Conservation (phyloP, 1,139 yeast species). For the Saccharomycopsis phalli region DNA sequence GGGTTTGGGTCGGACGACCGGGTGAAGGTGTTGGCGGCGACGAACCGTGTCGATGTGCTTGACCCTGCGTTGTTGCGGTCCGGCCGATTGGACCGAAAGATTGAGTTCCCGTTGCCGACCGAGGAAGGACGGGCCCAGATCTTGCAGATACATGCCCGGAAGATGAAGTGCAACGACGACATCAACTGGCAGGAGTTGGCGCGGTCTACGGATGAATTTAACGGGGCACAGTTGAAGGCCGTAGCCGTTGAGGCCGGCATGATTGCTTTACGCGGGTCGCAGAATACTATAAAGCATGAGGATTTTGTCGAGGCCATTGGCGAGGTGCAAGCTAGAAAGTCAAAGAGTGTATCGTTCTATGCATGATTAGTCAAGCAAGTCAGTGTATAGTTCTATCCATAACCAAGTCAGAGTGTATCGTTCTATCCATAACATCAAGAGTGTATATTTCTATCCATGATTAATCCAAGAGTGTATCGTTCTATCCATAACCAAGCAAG, state of each 20-base stretch:
- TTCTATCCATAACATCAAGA: background rate
- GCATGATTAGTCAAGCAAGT: slow-evolving; percentile 38
- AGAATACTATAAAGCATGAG: slow-evolving; percentile 86
- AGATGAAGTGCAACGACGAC: slow-evolving; percentile 87
- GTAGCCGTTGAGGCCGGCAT: slow-evolving; percentile 99
- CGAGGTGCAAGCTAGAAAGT: slow-evolving; percentile 96
- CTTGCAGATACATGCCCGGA: slow-evolving; percentile 92
- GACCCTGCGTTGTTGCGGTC: slow-evolving; percentile 97
- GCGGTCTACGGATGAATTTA: slow-evolving; percentile 94
- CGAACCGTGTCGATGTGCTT: slow-evolving; percentile 93
- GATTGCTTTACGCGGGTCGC: slow-evolving; percentile 97
- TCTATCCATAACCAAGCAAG: slow-evolving; percentile 57
- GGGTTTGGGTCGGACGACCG: slow-evolving; percentile 98
- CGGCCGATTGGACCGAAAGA: slow-evolving; percentile 95
- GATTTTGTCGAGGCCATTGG: slow-evolving; percentile 97
- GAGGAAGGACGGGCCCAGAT: slow-evolving; percentile 97
- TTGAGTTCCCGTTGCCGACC: slow-evolving; percentile 94
- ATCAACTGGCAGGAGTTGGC: slow-evolving; percentile 98
- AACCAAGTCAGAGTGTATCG: background rate
- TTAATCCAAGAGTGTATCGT: slow-evolving; percentile 88
- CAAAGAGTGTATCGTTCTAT: slow-evolving; percentile 89
- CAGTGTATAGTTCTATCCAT: too few species aligned
- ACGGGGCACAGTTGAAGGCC: slow-evolving; percentile 97
- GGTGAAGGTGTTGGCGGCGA: slow-evolving; percentile 95
- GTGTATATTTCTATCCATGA: too few species aligned